Base-by-base conservation (phyloP, 2,329 filamentous ascomycete genomes). In the Tolypocladium cylindrosporum region DNA sequence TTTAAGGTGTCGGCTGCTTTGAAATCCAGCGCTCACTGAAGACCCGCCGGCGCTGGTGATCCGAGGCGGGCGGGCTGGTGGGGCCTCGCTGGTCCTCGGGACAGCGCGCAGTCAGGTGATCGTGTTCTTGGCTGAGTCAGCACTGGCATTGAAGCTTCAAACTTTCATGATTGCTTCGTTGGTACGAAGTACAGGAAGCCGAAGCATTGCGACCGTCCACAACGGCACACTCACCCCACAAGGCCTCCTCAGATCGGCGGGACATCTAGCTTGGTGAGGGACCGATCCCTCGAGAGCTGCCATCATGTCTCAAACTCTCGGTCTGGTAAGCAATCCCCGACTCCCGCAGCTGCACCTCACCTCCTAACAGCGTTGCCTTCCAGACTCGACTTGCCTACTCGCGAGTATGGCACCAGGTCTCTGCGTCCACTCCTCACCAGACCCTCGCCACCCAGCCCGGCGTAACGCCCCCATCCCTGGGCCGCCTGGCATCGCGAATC, bases 351-450 rank as follows among this genome's bases (percentile, higher is more conserved):
- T 41, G n/a, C 11, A 19, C 40, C 41, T 51, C 39, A 19, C 41
- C 27, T 16, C 37, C 41, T 55, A 24, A 58, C 43, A 16, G 36
- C 57, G 43, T 55, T 41, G 37, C 14, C n/a, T 3, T 52, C 50
- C 66, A 97, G 92, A 97, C 94, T 61, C 90, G 90, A 71, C 88
- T 99, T 63, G 93, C 94, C 77, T 99, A 97, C 81, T 92, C 92
- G 52, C 88, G 95, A 68, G 86, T 88, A 78, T 99, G 95, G 94
- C 94, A 99, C 76, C 86, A 89, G 63, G 72, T 85, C 73, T 97
- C 81, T 73, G 94, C 80, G 75, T 90, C 76, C 68, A 80, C 79
- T 64, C 87, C 75, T 72, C 84, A 87, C 68, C 74, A 79, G n/a
- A 79, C 74, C 19, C 82, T 87, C 66, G 85, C 76, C 66, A 86